Base-by-base conservation (phyloP, 139 green algal genomes). In the Tetradesmus obliquus region DNA sequence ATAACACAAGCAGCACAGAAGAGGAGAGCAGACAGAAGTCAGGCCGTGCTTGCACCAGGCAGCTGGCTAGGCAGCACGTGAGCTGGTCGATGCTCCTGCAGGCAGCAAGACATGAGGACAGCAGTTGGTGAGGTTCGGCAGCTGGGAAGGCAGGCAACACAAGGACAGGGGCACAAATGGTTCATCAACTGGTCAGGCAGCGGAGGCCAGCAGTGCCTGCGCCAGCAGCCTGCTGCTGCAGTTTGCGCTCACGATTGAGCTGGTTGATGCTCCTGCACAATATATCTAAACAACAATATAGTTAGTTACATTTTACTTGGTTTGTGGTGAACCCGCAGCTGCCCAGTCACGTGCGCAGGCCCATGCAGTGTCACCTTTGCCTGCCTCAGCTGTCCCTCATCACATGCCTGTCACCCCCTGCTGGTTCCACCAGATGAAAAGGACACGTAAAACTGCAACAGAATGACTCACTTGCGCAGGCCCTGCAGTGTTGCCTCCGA, bases 171-270 rank as follows among this genome's bases (percentile, higher is more conserved):
- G 32, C 32, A 45, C 32, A 45, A 45, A 45, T 45, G 32, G 32
- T 45, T 45, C 32, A 45, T 45, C 32, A 45, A 45, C 32, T 45
- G 32, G 32, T 45, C 32, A 45, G 32, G 32, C 32, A 45, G 32
- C 32, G 32, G 32, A 45, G 32, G 32, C 32, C 32, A 45, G 32
- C 32, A 45, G 32, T 45, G 32, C 32, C 91, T 54, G 51, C 22
- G 60, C 94, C 94, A 51, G 93, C 95, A 20, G 93, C 92, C 58
- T 86, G 83, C 89, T 98, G 97, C 91, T 95, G 92, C 91, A 98
- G 93, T 94, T 98, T 98, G 90, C 97, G 95, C 92, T 96, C 94
- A 20, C 93, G 93, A 92, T 98, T 98, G 32, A 98, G 86, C 12
- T 74, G 88, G 51, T 95, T 94, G 5, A 94, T 95, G 55, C 93